These are phyloP conservation scores for Aspergillus sojae DNA, from an alignment of 2,329 filamentous ascomycete species.

Conservation along the genomic window DNA sequence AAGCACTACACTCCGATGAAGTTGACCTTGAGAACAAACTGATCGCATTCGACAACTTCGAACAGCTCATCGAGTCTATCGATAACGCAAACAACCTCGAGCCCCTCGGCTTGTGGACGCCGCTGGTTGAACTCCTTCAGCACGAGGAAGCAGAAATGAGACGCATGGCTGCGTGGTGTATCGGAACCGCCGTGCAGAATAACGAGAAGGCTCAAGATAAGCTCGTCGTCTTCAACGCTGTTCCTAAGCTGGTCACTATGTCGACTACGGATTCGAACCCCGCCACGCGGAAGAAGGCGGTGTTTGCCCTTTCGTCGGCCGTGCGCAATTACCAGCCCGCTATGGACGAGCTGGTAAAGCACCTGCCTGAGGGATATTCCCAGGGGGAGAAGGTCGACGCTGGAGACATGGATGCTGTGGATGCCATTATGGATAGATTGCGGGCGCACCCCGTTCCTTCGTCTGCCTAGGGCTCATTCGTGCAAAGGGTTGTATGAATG, in stretches of 20 bases:
- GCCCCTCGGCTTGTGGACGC: constrained; percentile 76
- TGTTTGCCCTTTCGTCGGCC: constrained; percentile 84
- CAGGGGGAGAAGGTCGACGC: constrained; percentile 70
- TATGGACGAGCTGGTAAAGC: constrained; percentile 66
- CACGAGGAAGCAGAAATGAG: constrained; percentile 72
- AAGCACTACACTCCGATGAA: constrained; percentile 68
- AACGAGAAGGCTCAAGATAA: constrained; percentile 83
- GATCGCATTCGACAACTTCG: constrained; percentile 90
- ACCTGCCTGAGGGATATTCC: constrained; percentile 64
- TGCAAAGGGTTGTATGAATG: neutral
- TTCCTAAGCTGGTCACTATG: constrained; percentile 70
- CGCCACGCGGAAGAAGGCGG: constrained; percentile 78
- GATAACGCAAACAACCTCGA: constrained; percentile 97
- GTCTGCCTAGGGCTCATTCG: constrained; percentile 26
- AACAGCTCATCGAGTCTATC: constrained; percentile 86
- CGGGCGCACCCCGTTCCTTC: constrained; percentile 48
- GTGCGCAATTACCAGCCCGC: constrained; percentile 86
- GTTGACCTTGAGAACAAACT: constrained; percentile 74
- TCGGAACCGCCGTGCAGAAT: constrained; percentile 95
- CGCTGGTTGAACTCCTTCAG: constrained; percentile 71
- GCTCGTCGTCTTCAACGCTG: constrained; percentile 63
- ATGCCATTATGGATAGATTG: constrained; percentile 71
- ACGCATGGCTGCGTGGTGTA: constrained; percentile 88
- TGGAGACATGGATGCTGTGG: constrained; percentile 82
- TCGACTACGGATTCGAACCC: constrained; percentile 61